phyloP scores from a whole-genome alignment of 805 yeast species.

The Zygoascus tannicola region DNA sequence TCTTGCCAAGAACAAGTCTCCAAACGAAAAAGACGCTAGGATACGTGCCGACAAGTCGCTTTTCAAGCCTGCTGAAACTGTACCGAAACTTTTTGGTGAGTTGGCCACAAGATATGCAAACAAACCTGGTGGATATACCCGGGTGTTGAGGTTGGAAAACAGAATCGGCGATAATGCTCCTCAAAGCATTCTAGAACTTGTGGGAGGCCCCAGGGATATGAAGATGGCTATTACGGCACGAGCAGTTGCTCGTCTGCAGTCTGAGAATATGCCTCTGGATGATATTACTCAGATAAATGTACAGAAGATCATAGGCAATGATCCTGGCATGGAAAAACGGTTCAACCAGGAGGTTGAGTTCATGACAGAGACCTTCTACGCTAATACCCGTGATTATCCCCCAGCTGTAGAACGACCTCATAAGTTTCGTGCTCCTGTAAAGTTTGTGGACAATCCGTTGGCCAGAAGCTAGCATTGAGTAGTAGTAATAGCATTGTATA shows the following conservation, averaged over 20 bases:
- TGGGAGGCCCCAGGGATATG: constrained; percentile 65
- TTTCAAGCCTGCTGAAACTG: constrained; percentile 39
- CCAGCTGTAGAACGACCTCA: constrained; percentile 4
- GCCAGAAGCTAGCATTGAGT: not conserved
- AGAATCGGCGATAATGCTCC: constrained; percentile 86
- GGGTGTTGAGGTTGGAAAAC: constrained; percentile 75
- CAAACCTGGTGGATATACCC: constrained; percentile 75
- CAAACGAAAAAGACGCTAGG: constrained; percentile 15
- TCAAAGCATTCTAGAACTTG: constrained; percentile 78
- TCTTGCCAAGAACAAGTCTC: constrained; percentile 38
- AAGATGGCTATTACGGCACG: constrained; percentile 72
- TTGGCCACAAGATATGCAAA: constrained; percentile 52
- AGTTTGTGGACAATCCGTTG: constrained; percentile 15
- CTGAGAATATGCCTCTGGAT: constrained; percentile 48
- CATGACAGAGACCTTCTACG: constrained; percentile 40
- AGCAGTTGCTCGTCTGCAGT: constrained; percentile 69
- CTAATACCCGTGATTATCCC: constrained; percentile 8
- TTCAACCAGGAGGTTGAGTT: constrained; percentile 57
- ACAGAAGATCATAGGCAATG: constrained; percentile 36
- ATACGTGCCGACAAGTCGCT: constrained; percentile 33
- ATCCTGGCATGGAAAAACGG: constrained; percentile 42
- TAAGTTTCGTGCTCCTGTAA: constrained; percentile 10
- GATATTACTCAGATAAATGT: constrained; percentile 49
- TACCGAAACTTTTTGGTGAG: constrained; percentile 60
- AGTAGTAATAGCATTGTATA: constrained; percentile 1